Conservation (phyloP, 257 asterid genomes). For the Eucommia ulmoides region DNA sequence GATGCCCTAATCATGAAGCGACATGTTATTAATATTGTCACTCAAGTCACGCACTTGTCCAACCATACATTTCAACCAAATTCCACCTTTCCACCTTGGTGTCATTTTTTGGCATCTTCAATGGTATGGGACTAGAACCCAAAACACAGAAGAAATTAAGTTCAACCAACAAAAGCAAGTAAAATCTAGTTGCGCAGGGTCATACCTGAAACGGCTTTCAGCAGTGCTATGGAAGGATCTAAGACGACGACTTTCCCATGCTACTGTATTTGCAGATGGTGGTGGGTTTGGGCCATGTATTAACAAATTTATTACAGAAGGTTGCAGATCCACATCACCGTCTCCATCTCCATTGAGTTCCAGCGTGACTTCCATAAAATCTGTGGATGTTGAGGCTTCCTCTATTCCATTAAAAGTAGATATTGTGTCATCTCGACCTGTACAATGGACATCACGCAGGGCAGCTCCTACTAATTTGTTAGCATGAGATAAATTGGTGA, state of each 20-base stretch:
- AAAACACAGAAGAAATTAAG: neutral
- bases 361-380: conserved; percentile 52
- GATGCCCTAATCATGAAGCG: no score
- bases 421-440: conserved; percentile 16
- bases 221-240: conserved; percentile 32
- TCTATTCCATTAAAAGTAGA: conserved; percentile 24
- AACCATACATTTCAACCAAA: no score
- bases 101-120: no score
- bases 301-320: conserved; percentile 36
- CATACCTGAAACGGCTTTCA: conserved; percentile 60
- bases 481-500: conserved; percentile 48
- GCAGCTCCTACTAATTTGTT: conserved; percentile 71
- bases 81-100: no score
- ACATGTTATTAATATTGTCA: no score
- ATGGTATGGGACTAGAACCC: no score
- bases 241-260: conserved; percentile 24
- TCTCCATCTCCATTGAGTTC: conserved; percentile 32
- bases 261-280: conserved; percentile 17
- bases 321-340: conserved; percentile 27
- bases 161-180: neutral
- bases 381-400: conserved; percentile 27
- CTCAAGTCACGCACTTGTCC: no score
- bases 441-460: conserved; percentile 22
- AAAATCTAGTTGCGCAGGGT: conserved; percentile 1
- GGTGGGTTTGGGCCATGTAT: conserved; percentile 39